A percentile compares a stretch with the other conserved stretches of the same genome.
Conservation (phyloP, 2,329 filamentous ascomycete species). For the Aspergillus japonicus region DNA sequence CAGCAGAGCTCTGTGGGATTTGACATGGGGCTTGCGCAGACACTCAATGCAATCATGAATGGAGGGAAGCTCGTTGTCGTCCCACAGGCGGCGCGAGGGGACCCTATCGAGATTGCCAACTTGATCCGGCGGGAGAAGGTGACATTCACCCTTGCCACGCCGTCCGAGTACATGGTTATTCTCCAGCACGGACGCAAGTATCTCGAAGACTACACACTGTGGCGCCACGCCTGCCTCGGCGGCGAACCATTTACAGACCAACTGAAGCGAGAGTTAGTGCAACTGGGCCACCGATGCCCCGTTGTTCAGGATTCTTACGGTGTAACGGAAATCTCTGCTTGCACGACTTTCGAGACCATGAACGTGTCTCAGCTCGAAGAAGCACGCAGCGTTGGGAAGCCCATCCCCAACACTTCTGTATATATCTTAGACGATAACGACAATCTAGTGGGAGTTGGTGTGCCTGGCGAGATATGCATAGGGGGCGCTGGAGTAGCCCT, state of each 20-base stretch:
- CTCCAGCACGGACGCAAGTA: constrained; percentile 1
- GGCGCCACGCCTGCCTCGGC: constrained; percentile 2
- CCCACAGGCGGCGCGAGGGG: neutral
- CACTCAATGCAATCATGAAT: neutral
- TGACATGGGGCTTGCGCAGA: constrained; percentile 5
- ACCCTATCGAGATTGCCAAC: neutral
- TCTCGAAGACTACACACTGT: neutral
- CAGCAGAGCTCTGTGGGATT: constrained; percentile 10
- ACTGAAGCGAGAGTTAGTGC: constrained; percentile 5
- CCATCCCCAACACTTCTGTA: constrained; percentile 1
- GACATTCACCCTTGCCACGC: constrained; percentile 4
- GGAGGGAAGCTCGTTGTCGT: constrained; percentile 6
- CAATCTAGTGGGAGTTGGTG: neutral
- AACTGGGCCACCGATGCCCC: neutral
- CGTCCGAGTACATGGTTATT: constrained; percentile 2
- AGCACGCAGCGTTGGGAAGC: neutral
- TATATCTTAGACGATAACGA: constrained; percentile 2
- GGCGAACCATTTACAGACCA: constrained; percentile 6
- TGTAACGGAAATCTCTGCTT: neutral
- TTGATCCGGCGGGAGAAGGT: neutral
- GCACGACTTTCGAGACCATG: constrained; percentile 2
- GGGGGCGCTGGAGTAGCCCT: constrained; percentile 7
- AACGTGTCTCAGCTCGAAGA: neutral
- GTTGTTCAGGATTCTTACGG: neutral
- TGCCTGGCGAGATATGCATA: constrained; percentile 10